Evolutionary conservation across 2,329 filamentous ascomycete species (phyloP).

Genomic region (Exophiala mesophila): DNA sequence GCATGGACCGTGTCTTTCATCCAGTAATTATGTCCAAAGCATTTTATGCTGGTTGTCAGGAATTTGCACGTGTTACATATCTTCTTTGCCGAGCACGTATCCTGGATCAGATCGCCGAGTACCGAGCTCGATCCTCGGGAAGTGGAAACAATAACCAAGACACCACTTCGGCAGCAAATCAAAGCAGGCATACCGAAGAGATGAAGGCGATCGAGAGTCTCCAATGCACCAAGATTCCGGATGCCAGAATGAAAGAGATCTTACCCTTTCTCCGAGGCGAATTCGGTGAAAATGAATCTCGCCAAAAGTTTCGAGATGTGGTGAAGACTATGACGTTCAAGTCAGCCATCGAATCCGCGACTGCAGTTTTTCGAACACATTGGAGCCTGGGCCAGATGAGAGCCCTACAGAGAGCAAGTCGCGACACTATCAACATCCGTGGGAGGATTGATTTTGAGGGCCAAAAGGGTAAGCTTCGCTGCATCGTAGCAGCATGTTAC

Average conservation of each 20-base stretch:
- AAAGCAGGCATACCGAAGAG: conserved; percentile 4
- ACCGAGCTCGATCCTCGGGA: background rate
- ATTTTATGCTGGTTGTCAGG: conserved; percentile 18
- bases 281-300: conserved; percentile 13
- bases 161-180: background rate
- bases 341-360: conserved; percentile 16
- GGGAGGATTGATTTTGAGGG: conserved; percentile 17
- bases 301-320: conserved; percentile 11
- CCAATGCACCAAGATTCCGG: conserved; percentile 2
- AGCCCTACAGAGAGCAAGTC: conserved; percentile 2
- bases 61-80: conserved; percentile 17
- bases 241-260: conserved; percentile 8
- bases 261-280: conserved; percentile 20
- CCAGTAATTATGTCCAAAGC: conserved; percentile 18
- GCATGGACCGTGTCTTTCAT: conserved; percentile 22
- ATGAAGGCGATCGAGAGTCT: conserved; percentile 10
- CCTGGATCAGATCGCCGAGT: conserved; percentile 8
- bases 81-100: conserved; percentile 14
- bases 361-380: conserved; percentile 14
- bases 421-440: conserved; percentile 12
- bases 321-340: conserved; percentile 22
- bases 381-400: conserved; percentile 12
- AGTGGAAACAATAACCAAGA: background rate
- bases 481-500: conserved; percentile 20
- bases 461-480: conserved; percentile 14